These are phyloP conservation scores for Blastobotrys peoriensis DNA, from an alignment of 805 yeast genomes.

Conservation along the genomic window DNA sequence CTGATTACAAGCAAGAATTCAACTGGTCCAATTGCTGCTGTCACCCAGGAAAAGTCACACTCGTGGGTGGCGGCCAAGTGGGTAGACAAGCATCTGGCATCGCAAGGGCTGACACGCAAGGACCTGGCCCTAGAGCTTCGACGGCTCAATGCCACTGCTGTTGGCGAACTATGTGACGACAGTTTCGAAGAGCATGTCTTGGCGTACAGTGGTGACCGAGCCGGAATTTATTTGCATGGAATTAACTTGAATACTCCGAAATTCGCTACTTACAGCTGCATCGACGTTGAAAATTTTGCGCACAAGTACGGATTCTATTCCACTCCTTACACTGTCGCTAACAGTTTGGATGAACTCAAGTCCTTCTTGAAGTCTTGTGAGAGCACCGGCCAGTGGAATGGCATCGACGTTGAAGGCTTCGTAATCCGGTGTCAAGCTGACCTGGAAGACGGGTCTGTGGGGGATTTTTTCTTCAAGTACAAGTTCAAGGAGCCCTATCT, in stretches of 20 bases:
- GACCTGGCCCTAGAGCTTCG: constrained; percentile 55
- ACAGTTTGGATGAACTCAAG: constrained; percentile 38
- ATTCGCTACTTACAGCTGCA: constrained; percentile 62
- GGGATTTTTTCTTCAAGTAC: constrained; percentile 70
- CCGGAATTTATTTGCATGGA: constrained; percentile 91
- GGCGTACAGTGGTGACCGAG: constrained; percentile 54
- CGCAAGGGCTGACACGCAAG: constrained; percentile 33
- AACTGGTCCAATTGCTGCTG: constrained; percentile 54
- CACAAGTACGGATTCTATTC: constrained; percentile 59
- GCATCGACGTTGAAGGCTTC: constrained; percentile 83
- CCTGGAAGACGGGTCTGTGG: constrained; percentile 4
- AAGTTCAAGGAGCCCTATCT: constrained; percentile 94
- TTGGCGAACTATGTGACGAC: constrained; percentile 91
- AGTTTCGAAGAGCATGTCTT: constrained; percentile 88
- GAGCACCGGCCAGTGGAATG: constrained; percentile 62
- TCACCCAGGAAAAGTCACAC: constrained; percentile 48
- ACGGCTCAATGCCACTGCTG: constrained; percentile 63
- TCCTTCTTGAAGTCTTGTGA: constrained; percentile 51
- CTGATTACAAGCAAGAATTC: constrained; percentile 90
- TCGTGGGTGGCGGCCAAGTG: constrained; percentile 64
- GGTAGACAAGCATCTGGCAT: constrained; percentile 47
- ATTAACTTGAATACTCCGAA: constrained; percentile 59
- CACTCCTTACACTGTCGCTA: constrained; percentile 43
- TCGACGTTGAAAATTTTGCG: constrained; percentile 56
- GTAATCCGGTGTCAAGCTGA: constrained; percentile 62